Evolutionary conservation across 2,329 filamentous ascomycete species (phyloP).

Genomic region (Chrysoporthe austroafricana): DNA sequence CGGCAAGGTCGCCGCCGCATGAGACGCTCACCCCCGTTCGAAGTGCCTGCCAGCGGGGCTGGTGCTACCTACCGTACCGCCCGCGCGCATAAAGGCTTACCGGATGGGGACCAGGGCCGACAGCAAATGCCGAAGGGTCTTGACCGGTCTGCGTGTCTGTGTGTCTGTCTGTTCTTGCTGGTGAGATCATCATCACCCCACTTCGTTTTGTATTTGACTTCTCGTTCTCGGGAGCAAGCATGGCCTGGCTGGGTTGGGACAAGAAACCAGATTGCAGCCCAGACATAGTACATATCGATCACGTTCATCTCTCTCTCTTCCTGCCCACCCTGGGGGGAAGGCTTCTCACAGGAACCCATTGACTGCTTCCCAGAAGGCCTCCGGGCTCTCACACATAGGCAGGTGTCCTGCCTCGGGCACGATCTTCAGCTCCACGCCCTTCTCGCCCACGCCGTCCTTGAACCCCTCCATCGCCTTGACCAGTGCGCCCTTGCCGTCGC

Average conservation of each 20-base stretch:
- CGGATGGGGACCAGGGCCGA: neutral
- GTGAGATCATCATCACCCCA: neutral
- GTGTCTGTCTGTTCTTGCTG: neutral
- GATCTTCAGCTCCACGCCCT: constrained; percentile 62
- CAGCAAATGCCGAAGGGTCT: neutral
- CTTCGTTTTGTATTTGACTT: neutral
- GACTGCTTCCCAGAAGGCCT: constrained; percentile 68
- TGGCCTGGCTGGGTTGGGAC: neutral
- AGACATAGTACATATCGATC: neutral
- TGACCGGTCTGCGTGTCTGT: too few relatives aligned
- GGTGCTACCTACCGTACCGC: too few relatives aligned
- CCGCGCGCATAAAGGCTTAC: neutral
- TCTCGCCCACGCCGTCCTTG: constrained; percentile 58
- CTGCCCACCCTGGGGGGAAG: too few relatives aligned
- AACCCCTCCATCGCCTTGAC: constrained; percentile 82
- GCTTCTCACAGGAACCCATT: constrained; percentile 54
- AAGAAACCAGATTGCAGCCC: neutral
- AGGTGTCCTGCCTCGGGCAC: constrained; percentile 77
- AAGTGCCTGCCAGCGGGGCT: too few relatives aligned
- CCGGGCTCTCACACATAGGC: constrained; percentile 79
- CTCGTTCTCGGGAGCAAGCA: neutral
- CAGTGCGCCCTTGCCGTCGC: constrained; percentile 71
- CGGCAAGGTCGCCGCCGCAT: neutral
- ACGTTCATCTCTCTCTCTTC: neutral
- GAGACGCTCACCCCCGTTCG: neutral